Evolutionary conservation across 2,329 filamentous ascomycete species (phyloP).

Genomic region (Endoconidiophora laricicola): DNA sequence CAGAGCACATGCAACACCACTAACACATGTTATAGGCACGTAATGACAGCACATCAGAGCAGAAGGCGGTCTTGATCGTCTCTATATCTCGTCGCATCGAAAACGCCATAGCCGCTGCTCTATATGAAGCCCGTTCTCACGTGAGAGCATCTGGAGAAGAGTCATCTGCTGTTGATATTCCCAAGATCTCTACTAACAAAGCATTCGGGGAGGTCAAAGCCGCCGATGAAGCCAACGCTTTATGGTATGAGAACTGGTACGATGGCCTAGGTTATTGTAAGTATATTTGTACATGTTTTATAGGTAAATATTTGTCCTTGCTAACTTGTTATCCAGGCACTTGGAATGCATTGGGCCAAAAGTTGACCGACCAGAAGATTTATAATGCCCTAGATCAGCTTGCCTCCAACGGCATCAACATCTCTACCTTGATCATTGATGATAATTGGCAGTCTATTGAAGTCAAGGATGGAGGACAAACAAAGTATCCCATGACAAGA

Average conservation of each 20-base stretch:
- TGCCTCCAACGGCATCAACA: slow-evolving; percentile 52
- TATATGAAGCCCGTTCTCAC: slow-evolving; percentile 66
- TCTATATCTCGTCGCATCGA: slow-evolving; percentile 60
- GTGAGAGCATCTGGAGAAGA: slow-evolving; percentile 12
- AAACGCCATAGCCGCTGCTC: slow-evolving; percentile 58
- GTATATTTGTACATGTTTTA: slow-evolving; percentile 15
- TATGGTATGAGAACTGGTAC: slow-evolving; percentile 78
- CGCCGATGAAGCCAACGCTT: slow-evolving; percentile 32
- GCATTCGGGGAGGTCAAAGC: background rate
- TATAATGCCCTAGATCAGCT: slow-evolving; percentile 57
- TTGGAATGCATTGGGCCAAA: slow-evolving; percentile 83
- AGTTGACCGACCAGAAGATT: slow-evolving; percentile 66
- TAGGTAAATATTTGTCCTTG: background rate
- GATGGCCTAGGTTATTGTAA: slow-evolving; percentile 81
- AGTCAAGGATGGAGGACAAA: slow-evolving; percentile 31
- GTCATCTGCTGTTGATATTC: background rate
- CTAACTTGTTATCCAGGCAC: slow-evolving; percentile 35
- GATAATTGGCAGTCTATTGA: slow-evolving; percentile 87
- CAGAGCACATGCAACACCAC: slow-evolving; percentile 11
- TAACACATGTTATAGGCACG: slow-evolving; percentile 26
- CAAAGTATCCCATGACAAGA: slow-evolving; percentile 51
- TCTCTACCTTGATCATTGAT: slow-evolving; percentile 83
- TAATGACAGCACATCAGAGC: slow-evolving; percentile 46
- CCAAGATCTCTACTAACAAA: background rate
- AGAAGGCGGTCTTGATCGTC: slow-evolving; percentile 47